A percentile compares a stretch with the other conserved stretches of the same genome.
These are phyloP conservation scores for Metschnikowia aberdeeniae DNA, from an alignment of 805 yeast genomes.

Conservation along the genomic window DNA sequence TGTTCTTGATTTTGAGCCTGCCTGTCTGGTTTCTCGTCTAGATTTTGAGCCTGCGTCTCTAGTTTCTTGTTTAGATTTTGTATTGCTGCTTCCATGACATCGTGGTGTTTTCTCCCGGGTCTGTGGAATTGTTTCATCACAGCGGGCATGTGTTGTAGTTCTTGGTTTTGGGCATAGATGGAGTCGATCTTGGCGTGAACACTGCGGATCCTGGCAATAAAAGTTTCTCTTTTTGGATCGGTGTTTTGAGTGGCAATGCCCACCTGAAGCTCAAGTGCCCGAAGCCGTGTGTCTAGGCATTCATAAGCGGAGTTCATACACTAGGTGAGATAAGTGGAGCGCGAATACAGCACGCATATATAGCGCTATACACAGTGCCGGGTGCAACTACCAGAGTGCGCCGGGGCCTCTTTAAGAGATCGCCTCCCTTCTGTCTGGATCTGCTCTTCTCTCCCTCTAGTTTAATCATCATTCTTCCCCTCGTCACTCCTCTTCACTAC, in stretches of 20 bases:
- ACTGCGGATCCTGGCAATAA: conserved; percentile 7
- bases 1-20: too few species aligned
- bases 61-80: too few species aligned
- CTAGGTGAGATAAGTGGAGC: background rate
- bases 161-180: conserved; percentile 8
- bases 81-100: background rate
- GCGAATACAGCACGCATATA: background rate
- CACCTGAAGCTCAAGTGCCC: conserved; percentile 6
- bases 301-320: conserved; percentile 1
- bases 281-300: background rate
- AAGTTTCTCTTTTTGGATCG: background rate
- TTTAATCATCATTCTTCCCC: background rate
- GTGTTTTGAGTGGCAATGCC: background rate
- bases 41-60: too few species aligned
- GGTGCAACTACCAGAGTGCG: conserved; percentile 3
- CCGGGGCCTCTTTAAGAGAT: too few species aligned
- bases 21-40: too few species aligned
- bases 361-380: conserved; percentile 2
- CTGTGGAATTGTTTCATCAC: conserved; percentile 7
- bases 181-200: conserved; percentile 11
- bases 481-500: conserved; percentile 31
- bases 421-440: too few species aligned
- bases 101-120: background rate
- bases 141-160: conserved; percentile 10
- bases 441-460: too few species aligned